Evolutionary conservation across 2,329 filamentous ascomycete genomes (phyloP).

Genomic region (Hysterium pulicare): DNA sequence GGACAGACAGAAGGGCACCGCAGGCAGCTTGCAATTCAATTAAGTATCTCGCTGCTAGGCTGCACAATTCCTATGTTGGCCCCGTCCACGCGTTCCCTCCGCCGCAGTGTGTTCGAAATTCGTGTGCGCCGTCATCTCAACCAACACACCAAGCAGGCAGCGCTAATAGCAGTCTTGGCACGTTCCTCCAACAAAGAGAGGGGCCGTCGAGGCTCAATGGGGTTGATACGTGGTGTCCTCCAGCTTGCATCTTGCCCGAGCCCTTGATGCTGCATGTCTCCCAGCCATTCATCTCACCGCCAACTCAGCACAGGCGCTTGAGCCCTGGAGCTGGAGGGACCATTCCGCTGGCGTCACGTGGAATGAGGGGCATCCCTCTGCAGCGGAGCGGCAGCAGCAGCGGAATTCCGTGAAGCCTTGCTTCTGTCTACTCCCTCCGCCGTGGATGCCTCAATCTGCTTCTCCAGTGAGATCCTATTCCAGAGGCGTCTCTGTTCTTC

Average conservation of each 20-base stretch:
- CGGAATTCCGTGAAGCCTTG: neutral
- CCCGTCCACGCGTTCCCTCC: slow-evolving; percentile 33
- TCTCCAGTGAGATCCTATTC: neutral
- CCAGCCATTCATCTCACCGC: slow-evolving; percentile 37
- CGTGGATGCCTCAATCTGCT: neutral
- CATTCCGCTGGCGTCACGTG: slow-evolving; percentile 25
- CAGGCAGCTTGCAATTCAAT: neutral
- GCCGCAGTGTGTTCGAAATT: slow-evolving; percentile 26
- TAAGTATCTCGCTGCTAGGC: slow-evolving; percentile 15
- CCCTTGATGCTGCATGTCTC: slow-evolving; percentile 10
- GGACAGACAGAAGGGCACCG: neutral
- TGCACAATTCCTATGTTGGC: slow-evolving; percentile 19
- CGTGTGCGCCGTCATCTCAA: slow-evolving; percentile 17
- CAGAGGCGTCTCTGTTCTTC: neutral
- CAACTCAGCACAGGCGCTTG: slow-evolving; percentile 19
- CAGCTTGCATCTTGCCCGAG: neutral
- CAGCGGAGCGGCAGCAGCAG: slow-evolving; percentile 5
- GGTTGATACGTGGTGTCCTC: neutral
- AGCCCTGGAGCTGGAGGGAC: slow-evolving; percentile 3
- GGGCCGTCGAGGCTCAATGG: neutral
- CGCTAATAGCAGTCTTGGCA: slow-evolving; percentile 23
- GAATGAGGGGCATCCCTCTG: slow-evolving; percentile 27
- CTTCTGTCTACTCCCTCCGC: neutral
- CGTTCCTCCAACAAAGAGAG: neutral
- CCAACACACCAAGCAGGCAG: slow-evolving; percentile 16